phyloP scores from a whole-genome alignment of 2,329 filamentous ascomycete genomes.

The Zasmidium cellare region DNA sequence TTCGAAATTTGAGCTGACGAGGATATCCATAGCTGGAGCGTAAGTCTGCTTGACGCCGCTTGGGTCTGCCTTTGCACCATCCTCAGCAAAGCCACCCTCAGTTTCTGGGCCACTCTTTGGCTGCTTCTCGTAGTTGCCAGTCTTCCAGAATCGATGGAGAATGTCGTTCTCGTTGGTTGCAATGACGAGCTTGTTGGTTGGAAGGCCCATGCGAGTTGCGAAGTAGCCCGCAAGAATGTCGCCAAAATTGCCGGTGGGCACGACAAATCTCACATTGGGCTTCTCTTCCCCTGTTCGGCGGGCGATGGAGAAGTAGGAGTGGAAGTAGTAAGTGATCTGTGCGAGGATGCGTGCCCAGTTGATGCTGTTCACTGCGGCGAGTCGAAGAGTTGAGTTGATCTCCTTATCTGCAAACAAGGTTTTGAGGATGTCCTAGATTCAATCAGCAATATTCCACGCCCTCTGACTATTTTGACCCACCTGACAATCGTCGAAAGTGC shows the following conservation, averaged over 20 bases:
- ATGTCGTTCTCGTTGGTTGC: conserved; percentile 99
- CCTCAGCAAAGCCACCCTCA: conserved; percentile 54
- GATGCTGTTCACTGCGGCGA: conserved; percentile 94
- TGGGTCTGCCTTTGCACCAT: conserved; percentile 62
- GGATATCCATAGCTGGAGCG: conserved; percentile 95
- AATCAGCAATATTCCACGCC: neutral
- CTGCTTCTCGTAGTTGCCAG: conserved; percentile 86
- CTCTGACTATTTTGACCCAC: conserved; percentile 40
- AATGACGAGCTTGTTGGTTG: conserved; percentile 82
- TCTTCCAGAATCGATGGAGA: conserved; percentile 90
- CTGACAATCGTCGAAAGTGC: conserved; percentile 96
- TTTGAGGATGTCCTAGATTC: conserved; percentile 78
- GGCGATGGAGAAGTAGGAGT: conserved; percentile 83
- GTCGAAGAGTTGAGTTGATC: conserved; percentile 77
- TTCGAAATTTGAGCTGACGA: conserved; percentile 96
- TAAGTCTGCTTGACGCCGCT: conserved; percentile 86
- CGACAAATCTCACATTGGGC: conserved; percentile 77
- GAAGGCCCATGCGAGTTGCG: conserved; percentile 84
- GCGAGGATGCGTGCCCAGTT: conserved; percentile 95
- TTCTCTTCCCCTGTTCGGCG: conserved; percentile 61
- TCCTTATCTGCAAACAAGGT: conserved; percentile 83
- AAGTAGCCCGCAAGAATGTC: conserved; percentile 94
- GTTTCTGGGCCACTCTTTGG: conserved; percentile 59
- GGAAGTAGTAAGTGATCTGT: conserved; percentile 96
- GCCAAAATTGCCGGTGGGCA: conserved; percentile 95